Base-by-base conservation (phyloP, 352 stramenopile genomes). In the Hyaloperonospora arabidopsidis region DNA sequence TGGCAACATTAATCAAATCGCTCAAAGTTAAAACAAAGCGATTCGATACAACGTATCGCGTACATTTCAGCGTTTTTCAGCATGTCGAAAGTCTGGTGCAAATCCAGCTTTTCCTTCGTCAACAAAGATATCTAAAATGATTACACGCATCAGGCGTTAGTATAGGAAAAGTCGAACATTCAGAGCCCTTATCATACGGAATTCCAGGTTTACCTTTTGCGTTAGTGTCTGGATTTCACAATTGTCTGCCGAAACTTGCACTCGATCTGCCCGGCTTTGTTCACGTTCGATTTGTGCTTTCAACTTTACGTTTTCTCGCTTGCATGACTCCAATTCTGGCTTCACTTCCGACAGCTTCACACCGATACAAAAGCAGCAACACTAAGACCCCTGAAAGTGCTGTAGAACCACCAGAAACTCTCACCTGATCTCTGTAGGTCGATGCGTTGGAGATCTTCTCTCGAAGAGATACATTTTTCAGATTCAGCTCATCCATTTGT, bases 391-490 rank as follows among this genome's bases (percentile, higher is more conserved):
- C 1, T 22, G n/a, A 21, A n/a, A 44, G 38, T 19, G n/a, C 19
- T 21, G 15, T 44, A 5, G 10, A 19, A 11, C 19, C 11, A 23
- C 17, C 2, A 21, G 36, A 35, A 32, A 10, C 15, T 34, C 55
- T 10, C 34, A 93, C 83, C 77, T 92, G 77, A 57, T 94, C 81
- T 57, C 80, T 74, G 51, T 77, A 79, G 4, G 47, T 65, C 11
- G 76, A 79, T 40, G 67, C 72, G 11, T 74, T 84, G 2, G 75
- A 62, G 10, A 94, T 52, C 40, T 85, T 87, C 44, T 89, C 74
- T 64, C 79, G 70, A 29, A 94, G 45, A 11, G 74, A 70, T 23
- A 84, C 72, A 49, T 89, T 94, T 49, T 94, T 94, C 17, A 89
- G 47, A 22, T 76, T 76, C 8, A 87, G 38, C n/a, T 86, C 81